Percentiles rank a stretch among this genome's conserved stretches.
Evolutionary conservation across 1,284 basidiomycete species (phyloP).

Genomic region (Coniophora puteana): DNA sequence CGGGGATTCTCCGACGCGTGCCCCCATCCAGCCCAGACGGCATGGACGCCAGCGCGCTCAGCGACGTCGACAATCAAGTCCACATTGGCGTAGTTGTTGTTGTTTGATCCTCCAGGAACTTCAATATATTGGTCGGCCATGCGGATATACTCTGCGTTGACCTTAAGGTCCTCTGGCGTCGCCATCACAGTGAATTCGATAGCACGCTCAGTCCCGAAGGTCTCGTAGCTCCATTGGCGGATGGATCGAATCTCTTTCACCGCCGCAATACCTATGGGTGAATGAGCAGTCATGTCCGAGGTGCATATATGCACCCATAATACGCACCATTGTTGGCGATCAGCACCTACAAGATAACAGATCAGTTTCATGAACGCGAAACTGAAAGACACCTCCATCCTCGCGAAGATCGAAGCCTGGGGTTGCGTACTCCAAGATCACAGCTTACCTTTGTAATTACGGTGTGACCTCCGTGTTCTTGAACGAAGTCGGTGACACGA

Average conservation of each 20-base stretch:
- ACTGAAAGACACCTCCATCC: conserved; percentile 5
- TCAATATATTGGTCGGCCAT: conserved; percentile 99
- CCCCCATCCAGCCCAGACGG: conserved; percentile 99
- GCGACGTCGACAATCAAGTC: conserved; percentile 99
- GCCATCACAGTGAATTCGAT: conserved; percentile 99
- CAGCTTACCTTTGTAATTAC: conserved; percentile 92
- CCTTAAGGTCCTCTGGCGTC: conserved; percentile 97
- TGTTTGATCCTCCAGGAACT: conserved; percentile 97
- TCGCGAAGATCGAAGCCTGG: conserved; percentile 5
- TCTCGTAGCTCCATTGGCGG: conserved; percentile 99
- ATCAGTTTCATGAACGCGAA: not conserved
- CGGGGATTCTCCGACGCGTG: conserved; percentile 99
- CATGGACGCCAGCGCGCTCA: conserved; percentile 95
- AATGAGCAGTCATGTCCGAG: conserved; percentile 17
- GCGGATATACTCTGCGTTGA: conserved; percentile 99
- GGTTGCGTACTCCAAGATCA: conserved; percentile 9
- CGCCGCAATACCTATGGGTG: conserved; percentile 83
- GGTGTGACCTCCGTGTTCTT: conserved; percentile 90
- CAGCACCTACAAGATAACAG: conserved; percentile 63
- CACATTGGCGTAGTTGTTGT: conserved; percentile 99
- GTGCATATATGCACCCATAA: conserved; percentile 4
- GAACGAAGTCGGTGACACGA: conserved; percentile 89
- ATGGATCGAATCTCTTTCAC: conserved; percentile 99
- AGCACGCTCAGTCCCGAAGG: conserved; percentile 93
- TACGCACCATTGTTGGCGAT: conserved; percentile 90